Evolutionary conservation across 768 basidiomycete species (phyloP), one percentile per base, ranked within the genome.

Genomic region (Russula emetica): DNA sequence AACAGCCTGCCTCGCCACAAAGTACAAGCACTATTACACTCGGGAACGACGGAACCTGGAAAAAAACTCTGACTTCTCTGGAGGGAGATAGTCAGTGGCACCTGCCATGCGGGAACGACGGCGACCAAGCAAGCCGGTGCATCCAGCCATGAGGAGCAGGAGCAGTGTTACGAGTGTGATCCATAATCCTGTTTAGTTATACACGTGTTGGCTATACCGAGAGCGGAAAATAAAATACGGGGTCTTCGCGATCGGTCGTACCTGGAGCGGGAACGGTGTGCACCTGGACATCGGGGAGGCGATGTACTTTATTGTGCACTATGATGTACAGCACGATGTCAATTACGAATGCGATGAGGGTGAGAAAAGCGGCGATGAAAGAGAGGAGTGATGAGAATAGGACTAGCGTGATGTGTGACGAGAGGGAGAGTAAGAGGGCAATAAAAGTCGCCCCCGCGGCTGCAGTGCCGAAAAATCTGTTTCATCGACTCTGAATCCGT

Each of bases 261-360:
- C 90, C 90, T 64, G 85, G 84, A 6, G 79, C 86, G 22, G 87
- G 79, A 61, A 77, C 76, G 14, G 88, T 87, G 50, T 71, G 76
- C 3, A 75, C 74, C n/a, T 69, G 66, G 26, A 80, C 72, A 59
- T 77, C 73, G 49, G 74, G 69, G 13, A 91, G 77, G 60, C 82
- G 78, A 50, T 74, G 74, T 69, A 88, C 78, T 67, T 85, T 77
- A 57, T 85, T 78, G 70, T 82, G 84, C 57, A 86, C 79, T 62
- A 79, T 83, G 3, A 78, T 84, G 69, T 77, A 87, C 34, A 93
- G 81, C 16, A 88, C 86, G 64, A 92, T 86, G 72, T 93, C 89
- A 72, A 88, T 83, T 47, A 82, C 82, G 70, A 92, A 90, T 1
- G 88, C 85, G 66, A 91, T 82, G 60, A 91, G 75, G 3, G 88